Base-by-base conservation (phyloP, 805 yeast species). In the Sungouiozyma ichnusensis region DNA sequence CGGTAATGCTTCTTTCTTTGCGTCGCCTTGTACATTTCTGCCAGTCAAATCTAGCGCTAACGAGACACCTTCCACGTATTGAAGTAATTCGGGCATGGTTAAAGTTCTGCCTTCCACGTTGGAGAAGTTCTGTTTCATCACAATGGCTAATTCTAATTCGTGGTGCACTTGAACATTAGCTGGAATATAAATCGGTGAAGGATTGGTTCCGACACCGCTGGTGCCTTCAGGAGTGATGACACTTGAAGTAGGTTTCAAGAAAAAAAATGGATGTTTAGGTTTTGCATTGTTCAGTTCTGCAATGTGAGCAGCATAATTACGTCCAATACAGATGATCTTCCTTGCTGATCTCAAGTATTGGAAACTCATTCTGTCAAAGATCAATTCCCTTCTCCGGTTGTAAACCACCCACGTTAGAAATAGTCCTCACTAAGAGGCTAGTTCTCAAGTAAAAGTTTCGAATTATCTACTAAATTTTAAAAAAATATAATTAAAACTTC, bases 281-380 rank as follows among this genome's bases (percentile, higher is more conserved):
- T 74, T 71, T 18, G 75, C 63, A 58, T 88, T 92, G 69, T 85
- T 82, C 44, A 92, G 69, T 62, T 92, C 99, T 48, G 81, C 75
- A 58, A 87, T 85, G 55, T 92, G 99, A 16, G 95, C 97, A n/a
- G 86, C 94, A 60, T 87, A 92, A 64, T 92, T 92, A 54, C 98
- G 81, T 36, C 98, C 99, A 50, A 92, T 90, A 63, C 98, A 92
- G 15, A 92, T 74, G 55, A 90, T 76, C 65, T 92, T 92, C 32
- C 80, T 72, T 2, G 85, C 87, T 16, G 66, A 55, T 43, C 74
- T 77, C 35, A 79, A 65, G 58, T 81, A 83, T 24, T 66, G 60
- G 54, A 55, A 68, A 31, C 74, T 68, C 78, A 74, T 74, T 13
- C 7, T 40, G 20, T 24, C 29, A 24, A 24, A 24, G 29, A 24